Conservation (phyloP, 2,329 filamentous ascomycete genomes). For the Cordyceps fumosorosea region DNA sequence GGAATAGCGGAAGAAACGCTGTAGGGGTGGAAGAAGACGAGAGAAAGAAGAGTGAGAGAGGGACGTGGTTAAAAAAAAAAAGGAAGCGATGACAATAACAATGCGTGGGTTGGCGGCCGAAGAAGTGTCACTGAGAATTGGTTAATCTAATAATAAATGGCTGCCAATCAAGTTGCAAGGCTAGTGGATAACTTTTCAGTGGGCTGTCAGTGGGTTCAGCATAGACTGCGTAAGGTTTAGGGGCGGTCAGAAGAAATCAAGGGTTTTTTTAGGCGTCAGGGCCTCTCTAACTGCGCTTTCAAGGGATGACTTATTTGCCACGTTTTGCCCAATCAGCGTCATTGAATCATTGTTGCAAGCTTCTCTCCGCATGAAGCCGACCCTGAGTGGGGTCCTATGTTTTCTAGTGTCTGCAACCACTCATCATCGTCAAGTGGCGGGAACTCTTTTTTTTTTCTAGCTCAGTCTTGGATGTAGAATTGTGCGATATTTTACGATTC, state of each 20-base stretch:
- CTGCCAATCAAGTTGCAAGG: no score
- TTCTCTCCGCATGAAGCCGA: neutral
- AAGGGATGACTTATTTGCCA: no score
- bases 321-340: no score
- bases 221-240: neutral
- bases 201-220: neutral
- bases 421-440: neutral
- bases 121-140: neutral
- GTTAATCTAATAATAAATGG: neutral
- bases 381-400: neutral
- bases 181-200: neutral
- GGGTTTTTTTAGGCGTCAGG: neutral
- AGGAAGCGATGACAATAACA: conserved; percentile 5
- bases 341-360: neutral
- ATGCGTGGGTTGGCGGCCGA: neutral
- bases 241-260: neutral
- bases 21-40: neutral
- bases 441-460: neutral
- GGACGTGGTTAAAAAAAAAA: neutral
- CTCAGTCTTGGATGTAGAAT: no score
- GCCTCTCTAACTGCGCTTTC: neutral
- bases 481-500: no score
- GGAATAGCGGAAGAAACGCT: neutral
- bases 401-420: neutral
- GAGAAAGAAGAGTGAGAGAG: neutral